A percentile compares a stretch with the other conserved stretches of the same genome.
phyloP scores from a whole-genome alignment of 164 flowering plant species.

The Paratinospora sagittata region DNA sequence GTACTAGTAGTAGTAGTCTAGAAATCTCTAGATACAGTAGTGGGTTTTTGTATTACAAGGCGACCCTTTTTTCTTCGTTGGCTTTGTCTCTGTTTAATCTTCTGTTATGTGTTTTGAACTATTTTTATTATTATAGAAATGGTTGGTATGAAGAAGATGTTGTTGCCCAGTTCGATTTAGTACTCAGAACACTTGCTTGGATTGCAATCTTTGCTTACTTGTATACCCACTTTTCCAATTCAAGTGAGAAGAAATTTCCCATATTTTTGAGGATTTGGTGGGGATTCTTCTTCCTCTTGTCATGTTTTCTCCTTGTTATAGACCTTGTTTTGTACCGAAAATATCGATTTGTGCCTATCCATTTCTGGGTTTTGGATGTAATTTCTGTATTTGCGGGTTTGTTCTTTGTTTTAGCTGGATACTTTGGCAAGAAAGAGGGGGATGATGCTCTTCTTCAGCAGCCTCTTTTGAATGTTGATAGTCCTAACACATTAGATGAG shows the following conservation, averaged over 20 bases:
- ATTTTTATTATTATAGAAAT: slow-evolving; percentile 49
- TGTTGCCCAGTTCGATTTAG: slow-evolving; percentile 42
- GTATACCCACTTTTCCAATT: slow-evolving; percentile 22
- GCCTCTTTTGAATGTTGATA: slow-evolving; percentile 50
- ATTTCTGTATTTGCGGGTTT: slow-evolving; percentile 39
- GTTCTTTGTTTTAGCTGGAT: slow-evolving; percentile 44
- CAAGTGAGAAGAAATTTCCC: slow-evolving; percentile 35
- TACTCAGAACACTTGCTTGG: slow-evolving; percentile 43
- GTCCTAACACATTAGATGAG: slow-evolving; percentile 15
- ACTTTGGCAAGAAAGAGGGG: slow-evolving; percentile 24
- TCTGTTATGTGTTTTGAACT: slow-evolving; percentile 28
- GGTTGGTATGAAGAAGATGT: slow-evolving; percentile 49
- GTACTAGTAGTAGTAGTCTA: neutral
- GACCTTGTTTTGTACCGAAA: too few relatives aligned
- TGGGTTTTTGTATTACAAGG: slow-evolving; percentile 24
- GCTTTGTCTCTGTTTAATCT: slow-evolving; percentile 43
- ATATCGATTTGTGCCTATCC: slow-evolving; percentile 16
- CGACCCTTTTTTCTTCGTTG: slow-evolving; percentile 32
- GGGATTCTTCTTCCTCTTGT: slow-evolving; percentile 36
- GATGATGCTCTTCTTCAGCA: slow-evolving; percentile 32
- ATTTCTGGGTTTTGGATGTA: slow-evolving; percentile 36
- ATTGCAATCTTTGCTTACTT: slow-evolving; percentile 36
- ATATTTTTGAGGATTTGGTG: slow-evolving; percentile 50
- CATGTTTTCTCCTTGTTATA: too few relatives aligned
- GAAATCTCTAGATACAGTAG: slow-evolving; percentile 21